These are phyloP conservation scores for Microbotryum lychnidis-dioicae DNA, from an alignment of 1,284 basidiomycete species.

Conservation along the genomic window DNA sequence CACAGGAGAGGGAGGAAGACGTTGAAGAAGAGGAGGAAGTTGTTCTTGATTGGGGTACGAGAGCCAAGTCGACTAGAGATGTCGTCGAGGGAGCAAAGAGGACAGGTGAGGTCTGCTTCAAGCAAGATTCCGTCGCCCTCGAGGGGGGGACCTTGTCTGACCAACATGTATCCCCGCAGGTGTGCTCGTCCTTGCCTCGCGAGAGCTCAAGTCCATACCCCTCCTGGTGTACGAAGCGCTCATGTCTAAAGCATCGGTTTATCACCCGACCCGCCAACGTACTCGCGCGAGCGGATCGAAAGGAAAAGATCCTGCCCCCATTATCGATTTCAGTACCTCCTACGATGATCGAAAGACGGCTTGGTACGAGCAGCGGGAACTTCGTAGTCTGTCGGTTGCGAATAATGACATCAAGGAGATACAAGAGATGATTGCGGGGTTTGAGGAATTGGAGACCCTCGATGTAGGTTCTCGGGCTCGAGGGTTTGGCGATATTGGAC, in stretches of 20 bases:
- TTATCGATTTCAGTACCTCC: not conserved
- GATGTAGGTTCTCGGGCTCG: slow-evolving; percentile 11
- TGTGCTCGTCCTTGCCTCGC: slow-evolving; percentile 21
- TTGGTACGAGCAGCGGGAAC: slow-evolving; percentile 24
- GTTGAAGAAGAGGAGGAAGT: not conserved
- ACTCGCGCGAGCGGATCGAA: not conserved
- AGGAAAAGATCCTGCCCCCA: not conserved
- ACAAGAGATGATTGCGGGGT: slow-evolving; percentile 19
- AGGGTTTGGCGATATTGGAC: not conserved
- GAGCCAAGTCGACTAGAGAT: slow-evolving; percentile 2
- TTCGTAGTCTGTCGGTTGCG: slow-evolving; percentile 14
- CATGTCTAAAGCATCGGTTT: slow-evolving; percentile 11
- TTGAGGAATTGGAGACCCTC: slow-evolving; percentile 22
- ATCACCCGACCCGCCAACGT: slow-evolving; percentile 8
- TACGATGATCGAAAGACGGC: slow-evolving; percentile 3
- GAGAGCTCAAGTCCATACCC: slow-evolving; percentile 7
- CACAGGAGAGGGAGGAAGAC: too few relatives aligned
- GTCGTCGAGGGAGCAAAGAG: slow-evolving; percentile 19
- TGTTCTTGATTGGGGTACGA: slow-evolving; percentile 14
- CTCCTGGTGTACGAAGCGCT: slow-evolving; percentile 15
- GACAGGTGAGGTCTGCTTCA: slow-evolving; percentile 3
- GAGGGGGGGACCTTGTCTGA: not conserved
- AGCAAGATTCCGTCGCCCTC: too few relatives aligned
- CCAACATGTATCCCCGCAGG: slow-evolving; percentile 6
- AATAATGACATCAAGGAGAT: slow-evolving; percentile 23